Evolutionary conservation across 2,329 filamentous ascomycete species (phyloP).

Genomic region (Leptographium galeiforme): DNA sequence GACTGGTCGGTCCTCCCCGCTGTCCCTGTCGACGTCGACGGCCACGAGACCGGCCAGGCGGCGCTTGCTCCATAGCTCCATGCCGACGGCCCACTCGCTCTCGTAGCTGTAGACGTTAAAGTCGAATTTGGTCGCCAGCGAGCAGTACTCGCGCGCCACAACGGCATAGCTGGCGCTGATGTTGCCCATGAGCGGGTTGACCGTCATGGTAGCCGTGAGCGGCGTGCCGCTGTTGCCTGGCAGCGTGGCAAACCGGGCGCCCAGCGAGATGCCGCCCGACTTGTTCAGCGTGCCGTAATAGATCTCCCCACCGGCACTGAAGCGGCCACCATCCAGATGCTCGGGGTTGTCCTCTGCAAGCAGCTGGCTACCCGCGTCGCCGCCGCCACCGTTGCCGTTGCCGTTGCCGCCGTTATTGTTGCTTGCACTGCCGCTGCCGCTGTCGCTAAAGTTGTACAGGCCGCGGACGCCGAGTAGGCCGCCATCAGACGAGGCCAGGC

Average conservation of each 20-base stretch:
- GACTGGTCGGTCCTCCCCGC: slow-evolving; percentile 2
- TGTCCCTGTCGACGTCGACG: slow-evolving; percentile 13
- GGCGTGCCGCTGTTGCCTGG: slow-evolving; percentile 72
- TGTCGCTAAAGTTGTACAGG: slow-evolving; percentile 77
- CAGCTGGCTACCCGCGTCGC: not conserved
- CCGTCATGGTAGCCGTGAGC: slow-evolving; percentile 80
- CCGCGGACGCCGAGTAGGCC: slow-evolving; percentile 77
- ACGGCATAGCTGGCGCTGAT: slow-evolving; percentile 86
- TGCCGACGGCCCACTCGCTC: slow-evolving; percentile 80
- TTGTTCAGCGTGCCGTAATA: slow-evolving; percentile 96
- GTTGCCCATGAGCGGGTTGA: slow-evolving; percentile 91
- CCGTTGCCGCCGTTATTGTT: slow-evolving; percentile 14
- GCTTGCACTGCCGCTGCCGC: slow-evolving; percentile 9
- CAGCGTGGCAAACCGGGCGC: slow-evolving; percentile 78
- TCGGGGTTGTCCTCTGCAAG: not conserved
- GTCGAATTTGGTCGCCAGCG: slow-evolving; percentile 80
- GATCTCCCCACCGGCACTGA: slow-evolving; percentile 82
- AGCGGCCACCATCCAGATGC: slow-evolving; percentile 56
- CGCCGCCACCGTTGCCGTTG: slow-evolving; percentile 21
- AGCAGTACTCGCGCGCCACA: slow-evolving; percentile 68
- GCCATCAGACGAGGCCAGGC: slow-evolving; percentile 83
- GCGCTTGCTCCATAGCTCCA: slow-evolving; percentile 76
- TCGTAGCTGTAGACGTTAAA: slow-evolving; percentile 99
- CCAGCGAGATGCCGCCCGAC: slow-evolving; percentile 79
- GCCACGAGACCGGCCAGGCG: slow-evolving; percentile 25